Percentiles rank a stretch among this genome's conserved stretches.
These are phyloP conservation scores for Phyllosticta ampelicida DNA, from an alignment of 2,329 filamentous ascomycete genomes.

Conservation along the genomic window DNA sequence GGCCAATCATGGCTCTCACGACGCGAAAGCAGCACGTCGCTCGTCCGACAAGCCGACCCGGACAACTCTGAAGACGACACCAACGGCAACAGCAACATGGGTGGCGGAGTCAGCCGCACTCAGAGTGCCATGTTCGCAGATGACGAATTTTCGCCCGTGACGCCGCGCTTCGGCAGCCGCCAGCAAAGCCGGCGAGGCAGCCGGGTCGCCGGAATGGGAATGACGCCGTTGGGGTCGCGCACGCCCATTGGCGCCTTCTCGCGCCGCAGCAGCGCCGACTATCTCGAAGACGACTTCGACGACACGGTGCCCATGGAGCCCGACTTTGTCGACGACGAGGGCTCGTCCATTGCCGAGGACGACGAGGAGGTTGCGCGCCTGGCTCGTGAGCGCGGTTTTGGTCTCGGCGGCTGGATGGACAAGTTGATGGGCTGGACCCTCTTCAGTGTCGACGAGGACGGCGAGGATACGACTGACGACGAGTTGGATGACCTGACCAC, in stretches of 20 bases:
- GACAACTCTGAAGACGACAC: slow-evolving; percentile 10
- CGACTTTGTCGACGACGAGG: slow-evolving; percentile 39
- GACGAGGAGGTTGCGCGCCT: slow-evolving; percentile 44
- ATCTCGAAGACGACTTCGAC: slow-evolving; percentile 15
- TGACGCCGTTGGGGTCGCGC: background rate
- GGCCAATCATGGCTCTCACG: slow-evolving; percentile 52
- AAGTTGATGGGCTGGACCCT: slow-evolving; percentile 47
- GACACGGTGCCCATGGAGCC: slow-evolving; percentile 25
- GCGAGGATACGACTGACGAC: slow-evolving; percentile 24
- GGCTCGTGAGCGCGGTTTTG: slow-evolving; percentile 42
- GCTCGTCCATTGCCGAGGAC: slow-evolving; percentile 27
- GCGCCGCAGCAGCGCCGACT: background rate
- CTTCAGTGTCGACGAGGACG: slow-evolving; percentile 43
- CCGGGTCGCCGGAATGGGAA: slow-evolving; percentile 3
- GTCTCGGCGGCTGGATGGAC: slow-evolving; percentile 47
- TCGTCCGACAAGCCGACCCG: slow-evolving; percentile 31
- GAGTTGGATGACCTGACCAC: slow-evolving; percentile 20
- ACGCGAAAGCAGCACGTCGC: slow-evolving; percentile 44
- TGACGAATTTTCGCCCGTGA: slow-evolving; percentile 20
- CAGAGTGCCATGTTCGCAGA: slow-evolving; percentile 17
- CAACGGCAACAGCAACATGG: background rate
- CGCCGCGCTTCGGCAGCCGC: slow-evolving; percentile 13
- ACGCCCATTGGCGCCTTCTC: background rate
- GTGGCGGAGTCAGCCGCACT: slow-evolving; percentile 1
- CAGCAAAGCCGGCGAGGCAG: slow-evolving; percentile 5